Evolutionary conservation across 768 basidiomycete species (phyloP), one percentile per base, ranked within the genome.

Genomic region (Tulasnella sp.): DNA sequence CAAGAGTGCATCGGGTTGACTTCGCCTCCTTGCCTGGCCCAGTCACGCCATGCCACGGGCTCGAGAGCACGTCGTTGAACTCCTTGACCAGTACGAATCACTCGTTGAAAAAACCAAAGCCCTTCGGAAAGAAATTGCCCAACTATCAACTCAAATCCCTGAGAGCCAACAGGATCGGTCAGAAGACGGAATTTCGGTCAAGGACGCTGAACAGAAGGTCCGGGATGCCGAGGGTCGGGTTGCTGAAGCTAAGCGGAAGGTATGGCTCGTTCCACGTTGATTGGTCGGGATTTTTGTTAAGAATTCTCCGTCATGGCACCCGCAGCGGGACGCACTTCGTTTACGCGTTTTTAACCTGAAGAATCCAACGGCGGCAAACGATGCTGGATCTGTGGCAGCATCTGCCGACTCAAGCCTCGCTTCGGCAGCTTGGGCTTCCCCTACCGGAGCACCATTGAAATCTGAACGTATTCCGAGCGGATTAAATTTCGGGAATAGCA

Each of bases 41-140:
- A 78, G 77, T 34, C 37, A 76, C 15, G 67, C 67, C 2, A 78
- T 78, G 77, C 77, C 77, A 22, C 36, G 76, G 34, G 76, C 77
- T 25, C 34, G 73, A 25, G 77, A 31, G 9, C 40, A 69, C 69
- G 67, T 74, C 22, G 39, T 68, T n/a, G 74, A 68, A 31, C 77
- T 78, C 17, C 54, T 77, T 25, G 58, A 77, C 19, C 39, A 38
- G 4, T 71, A 67, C 54, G 17, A 67, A 7, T 42, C 77, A 14
- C 70, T 67, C 19, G 58, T 34, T 17, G 34, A 76, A 38, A n/a
- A 38, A 15, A 77, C 58, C n/a, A 42, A 73, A 67, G 36, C 34
- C 40, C 76, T 77, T 15, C 31, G 76, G 4, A 29, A 67, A 31
- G 31, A 40, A 25, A 40, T 77, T 22, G 19, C 38, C 29, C 37